phyloP scores from a whole-genome alignment of 2,329 filamentous ascomycete genomes.

The Paecilomyces formosus region DNA sequence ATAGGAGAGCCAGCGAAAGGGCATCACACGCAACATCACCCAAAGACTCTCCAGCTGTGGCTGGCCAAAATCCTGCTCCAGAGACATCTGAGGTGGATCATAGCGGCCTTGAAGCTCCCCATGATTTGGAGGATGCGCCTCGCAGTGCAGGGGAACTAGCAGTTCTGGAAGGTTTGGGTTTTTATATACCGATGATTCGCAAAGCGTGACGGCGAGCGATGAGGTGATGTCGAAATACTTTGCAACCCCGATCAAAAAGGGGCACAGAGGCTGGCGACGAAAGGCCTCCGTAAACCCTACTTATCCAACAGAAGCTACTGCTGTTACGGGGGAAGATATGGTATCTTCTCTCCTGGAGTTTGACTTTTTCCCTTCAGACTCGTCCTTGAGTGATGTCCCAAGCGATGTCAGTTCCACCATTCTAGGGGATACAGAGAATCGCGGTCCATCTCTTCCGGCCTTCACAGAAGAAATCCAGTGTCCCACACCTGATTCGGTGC shows the following conservation, averaged over 20 bases:
- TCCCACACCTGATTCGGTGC: constrained; percentile 1
- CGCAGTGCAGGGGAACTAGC: not conserved
- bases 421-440: constrained; percentile 8
- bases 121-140: not conserved
- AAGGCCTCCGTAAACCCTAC: not conserved
- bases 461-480: not conserved
- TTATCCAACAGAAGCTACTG: not conserved
- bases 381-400: constrained; percentile 26
- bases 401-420: constrained; percentile 17
- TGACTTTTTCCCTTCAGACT: constrained; percentile 22
- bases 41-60: not conserved
- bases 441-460: constrained; percentile 4
- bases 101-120: not conserved
- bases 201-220: constrained; percentile 27
- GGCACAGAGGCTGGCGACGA: not conserved
- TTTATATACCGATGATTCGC: constrained; percentile 33
- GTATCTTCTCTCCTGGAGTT: not conserved
- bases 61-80: not conserved
- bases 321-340: not conserved
- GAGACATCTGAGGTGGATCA: not conserved
- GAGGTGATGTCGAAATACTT: constrained; percentile 33
- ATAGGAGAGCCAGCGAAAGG: not conserved
- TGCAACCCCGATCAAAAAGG: not conserved
- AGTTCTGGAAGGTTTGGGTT: constrained; percentile 18
- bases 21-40: not conserved